These are phyloP conservation scores for Neurospora discreta DNA, from an alignment of 495 filamentous ascomycete species.

Conservation along the genomic window DNA sequence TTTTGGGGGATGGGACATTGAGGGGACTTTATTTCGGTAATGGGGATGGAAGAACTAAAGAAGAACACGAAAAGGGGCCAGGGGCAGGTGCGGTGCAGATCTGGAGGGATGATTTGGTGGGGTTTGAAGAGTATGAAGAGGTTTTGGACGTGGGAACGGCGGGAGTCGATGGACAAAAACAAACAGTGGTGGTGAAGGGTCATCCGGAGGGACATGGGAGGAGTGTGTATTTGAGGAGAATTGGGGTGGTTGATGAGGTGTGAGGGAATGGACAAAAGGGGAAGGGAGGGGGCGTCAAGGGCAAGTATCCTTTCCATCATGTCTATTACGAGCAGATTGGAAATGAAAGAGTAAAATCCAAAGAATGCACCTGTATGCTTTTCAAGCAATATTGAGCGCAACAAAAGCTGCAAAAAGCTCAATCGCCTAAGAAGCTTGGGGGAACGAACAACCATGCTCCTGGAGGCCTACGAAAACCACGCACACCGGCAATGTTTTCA, in stretches of 20 bases:
- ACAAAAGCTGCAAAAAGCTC: neutral
- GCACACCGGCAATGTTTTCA: neutral
- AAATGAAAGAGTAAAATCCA: neutral
- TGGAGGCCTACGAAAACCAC: neutral
- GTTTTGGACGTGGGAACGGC: neutral
- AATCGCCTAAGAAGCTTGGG: neutral
- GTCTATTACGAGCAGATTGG: too few relatives aligned
- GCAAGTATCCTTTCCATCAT: too few relatives aligned
- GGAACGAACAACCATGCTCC: neutral
- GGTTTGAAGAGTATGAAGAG: conserved; percentile 4
- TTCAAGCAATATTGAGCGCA: neutral
- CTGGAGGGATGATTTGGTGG: conserved; percentile 14
- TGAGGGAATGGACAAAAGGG: neutral
- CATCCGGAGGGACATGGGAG: conserved; percentile 21
- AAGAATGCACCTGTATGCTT: neutral
- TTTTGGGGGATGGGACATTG: neutral
- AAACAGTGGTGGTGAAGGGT: conserved; percentile 18
- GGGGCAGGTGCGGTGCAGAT: conserved; percentile 8
- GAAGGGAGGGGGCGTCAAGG: neutral
- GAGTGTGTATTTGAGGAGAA: neutral
- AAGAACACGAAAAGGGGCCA: neutral
- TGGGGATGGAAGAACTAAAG: too few relatives aligned
- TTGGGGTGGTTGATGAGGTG: neutral
- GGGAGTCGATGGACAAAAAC: neutral
- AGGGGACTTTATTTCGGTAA: neutral